These are phyloP conservation scores for Sugiyamaella chiloensis DNA, from an alignment of 805 yeast species.

Conservation along the genomic window DNA sequence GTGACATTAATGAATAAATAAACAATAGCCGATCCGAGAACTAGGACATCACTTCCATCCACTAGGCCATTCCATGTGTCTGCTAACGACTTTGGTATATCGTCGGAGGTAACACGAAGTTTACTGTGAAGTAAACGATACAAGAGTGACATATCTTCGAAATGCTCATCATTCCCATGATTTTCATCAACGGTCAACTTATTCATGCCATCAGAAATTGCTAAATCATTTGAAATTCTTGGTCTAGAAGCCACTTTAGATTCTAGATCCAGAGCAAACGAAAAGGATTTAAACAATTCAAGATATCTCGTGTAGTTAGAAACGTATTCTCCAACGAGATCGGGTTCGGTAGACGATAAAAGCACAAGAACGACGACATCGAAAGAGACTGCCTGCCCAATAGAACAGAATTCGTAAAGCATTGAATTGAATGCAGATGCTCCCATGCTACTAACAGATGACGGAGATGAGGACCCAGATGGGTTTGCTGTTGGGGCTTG, in stretches of 20 bases:
- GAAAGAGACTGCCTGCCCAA: conserved; percentile 4
- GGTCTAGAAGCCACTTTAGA: background rate
- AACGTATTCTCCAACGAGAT: conserved; percentile 9
- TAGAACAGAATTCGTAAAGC: conserved; percentile 4
- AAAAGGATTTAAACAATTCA: conserved; percentile 11
- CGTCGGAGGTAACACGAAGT: background rate
- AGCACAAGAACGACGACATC: conserved; percentile 13
- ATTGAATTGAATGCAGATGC: conserved; percentile 5
- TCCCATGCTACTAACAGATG: conserved; percentile 7
- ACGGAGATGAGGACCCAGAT: background rate
- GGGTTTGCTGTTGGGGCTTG: too few species aligned
- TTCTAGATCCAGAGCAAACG: conserved; percentile 7
- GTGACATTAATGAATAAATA: background rate
- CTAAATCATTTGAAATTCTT: background rate
- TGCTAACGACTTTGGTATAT: background rate
- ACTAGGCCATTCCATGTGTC: background rate
- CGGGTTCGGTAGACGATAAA: conserved; percentile 8
- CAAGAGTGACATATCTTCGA: background rate
- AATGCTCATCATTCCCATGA: background rate
- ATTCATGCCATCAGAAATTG: background rate
- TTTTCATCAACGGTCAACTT: background rate
- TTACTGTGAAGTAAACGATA: background rate
- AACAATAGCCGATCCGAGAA: background rate
- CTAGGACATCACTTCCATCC: background rate
- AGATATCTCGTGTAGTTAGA: conserved; percentile 10